These are phyloP conservation scores for Fomes fomentarius DNA, from an alignment of 1,284 basidiomycete species.

Conservation along the genomic window DNA sequence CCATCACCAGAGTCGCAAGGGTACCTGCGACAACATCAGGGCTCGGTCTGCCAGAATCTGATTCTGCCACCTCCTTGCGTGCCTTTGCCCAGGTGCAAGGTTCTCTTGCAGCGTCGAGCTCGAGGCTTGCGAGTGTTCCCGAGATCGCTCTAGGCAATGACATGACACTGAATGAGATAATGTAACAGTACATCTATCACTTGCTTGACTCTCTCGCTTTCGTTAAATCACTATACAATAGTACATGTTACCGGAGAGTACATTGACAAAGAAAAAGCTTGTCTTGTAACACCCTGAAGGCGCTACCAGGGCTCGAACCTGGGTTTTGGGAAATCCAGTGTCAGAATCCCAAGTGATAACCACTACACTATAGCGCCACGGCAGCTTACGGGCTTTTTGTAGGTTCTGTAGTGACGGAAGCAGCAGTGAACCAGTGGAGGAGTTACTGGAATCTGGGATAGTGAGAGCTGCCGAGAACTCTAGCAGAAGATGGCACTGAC, in stretches of 20 bases:
- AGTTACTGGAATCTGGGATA: background rate
- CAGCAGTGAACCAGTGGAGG: background rate
- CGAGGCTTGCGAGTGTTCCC: conserved; percentile 12
- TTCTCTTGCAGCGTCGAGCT: background rate
- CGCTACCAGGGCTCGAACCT: conserved; percentile 37
- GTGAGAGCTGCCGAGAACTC: background rate
- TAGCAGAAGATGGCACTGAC: conserved; percentile 22
- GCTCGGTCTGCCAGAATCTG: conserved; percentile 36
- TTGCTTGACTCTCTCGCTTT: no score
- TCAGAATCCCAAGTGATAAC: conserved; percentile 38
- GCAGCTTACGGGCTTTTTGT: background rate
- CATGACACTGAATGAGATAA: conserved; percentile 65
- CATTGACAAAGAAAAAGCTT: no score
- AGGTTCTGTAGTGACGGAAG: background rate
- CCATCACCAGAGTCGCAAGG: conserved; percentile 63
- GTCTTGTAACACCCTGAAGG: no score
- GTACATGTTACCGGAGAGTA: no score
- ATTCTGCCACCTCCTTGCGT: conserved; percentile 6
- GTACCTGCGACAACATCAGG: conserved; percentile 54
- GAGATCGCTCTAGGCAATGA: conserved; percentile 35
- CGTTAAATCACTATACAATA: no score
- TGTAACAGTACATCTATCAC: no score
- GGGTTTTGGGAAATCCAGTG: conserved; percentile 25
- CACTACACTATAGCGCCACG: conserved; percentile 35
- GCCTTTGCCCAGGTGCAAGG: background rate